Evolutionary conservation across 139 green algal genomes (phyloP), one percentile per base, ranked within the genome.

Genomic region (Coelastrella sp.): DNA sequence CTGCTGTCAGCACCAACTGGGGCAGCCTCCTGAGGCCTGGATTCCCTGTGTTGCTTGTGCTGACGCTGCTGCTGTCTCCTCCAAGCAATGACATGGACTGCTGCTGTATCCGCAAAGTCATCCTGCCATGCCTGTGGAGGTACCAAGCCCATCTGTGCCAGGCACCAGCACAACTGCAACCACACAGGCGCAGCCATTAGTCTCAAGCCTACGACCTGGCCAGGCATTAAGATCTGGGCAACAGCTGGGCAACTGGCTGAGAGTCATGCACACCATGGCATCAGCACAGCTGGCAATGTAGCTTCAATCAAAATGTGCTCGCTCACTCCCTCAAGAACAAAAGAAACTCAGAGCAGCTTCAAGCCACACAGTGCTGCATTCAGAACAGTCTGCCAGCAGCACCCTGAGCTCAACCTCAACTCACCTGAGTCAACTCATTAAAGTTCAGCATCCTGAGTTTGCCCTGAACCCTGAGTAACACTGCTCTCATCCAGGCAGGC

Each of bases 51-150:
- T 63, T 75, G 80, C 59, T 81, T 66, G 66, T 81, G 66, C 84
- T 59, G 49, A 66, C 72, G 24, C n/a, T 87, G 82, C 84, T 81
- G 84, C 84, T 88, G 84, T 68, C 81, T 49, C 84, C 49, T 72
- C n/a, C 19, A 35, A n/a, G 66, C 35, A n/a, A 88, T 88, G 6
- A 88, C 68, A 58, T 80, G 68, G 6, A 7, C 8, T 81, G 84
- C 66, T 88, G 84, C 66, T 81, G 68, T 68, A 73, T 88, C 84
- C 8, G 68, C 68, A 68, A 88, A 88, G 68, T 88, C 84, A 49
- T 88, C 84, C 61, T 68, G 84, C 84, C 84, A 88, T 11, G 24
- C 3, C 19, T 88, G 84, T 4, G 68, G 68, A 9, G 84, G 84
- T 35, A 80, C 35, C 20, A 88, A 35, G 22, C 58, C 68, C 84